A percentile compares a stretch with the other conserved stretches of the same genome.
Conservation (phyloP, 192 early-diverging fungal species). For the Entomortierella beljakovae region DNA sequence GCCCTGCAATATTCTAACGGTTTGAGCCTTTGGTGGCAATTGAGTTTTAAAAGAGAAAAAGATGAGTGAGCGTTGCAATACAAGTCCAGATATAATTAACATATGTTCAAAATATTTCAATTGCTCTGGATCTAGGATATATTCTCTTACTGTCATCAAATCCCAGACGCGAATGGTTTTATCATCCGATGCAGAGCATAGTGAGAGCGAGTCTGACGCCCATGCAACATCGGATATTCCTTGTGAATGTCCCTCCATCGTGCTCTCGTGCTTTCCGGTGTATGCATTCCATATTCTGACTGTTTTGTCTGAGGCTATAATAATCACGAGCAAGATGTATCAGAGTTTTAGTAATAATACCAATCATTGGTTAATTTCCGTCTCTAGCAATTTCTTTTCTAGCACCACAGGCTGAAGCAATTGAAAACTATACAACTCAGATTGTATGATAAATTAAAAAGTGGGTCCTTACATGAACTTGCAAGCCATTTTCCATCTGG, state of each 20-base stretch:
- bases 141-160: slow-evolving; percentile 69
- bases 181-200: slow-evolving; percentile 97
- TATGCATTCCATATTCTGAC: slow-evolving; percentile 93
- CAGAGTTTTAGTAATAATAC: not conserved
- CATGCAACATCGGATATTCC: slow-evolving; percentile 99
- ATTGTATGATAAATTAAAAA: not conserved
- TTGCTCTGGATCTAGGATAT: slow-evolving; percentile 78
- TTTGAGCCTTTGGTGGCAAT: slow-evolving; percentile 59
- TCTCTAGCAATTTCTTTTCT: not conserved
- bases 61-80: slow-evolving; percentile 47
- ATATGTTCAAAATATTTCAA: slow-evolving; percentile 75
- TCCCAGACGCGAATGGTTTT: slow-evolving; percentile 95
- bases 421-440: not conserved
- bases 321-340: slow-evolving; percentile 1
- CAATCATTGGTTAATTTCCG: not conserved
- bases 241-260: slow-evolving; percentile 88
- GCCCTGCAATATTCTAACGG: slow-evolving; percentile 83
- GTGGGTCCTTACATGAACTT: slow-evolving; percentile 74
- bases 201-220: slow-evolving; percentile 89
- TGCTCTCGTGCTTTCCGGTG: slow-evolving; percentile 85
- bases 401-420: not conserved
- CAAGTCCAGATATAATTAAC: slow-evolving; percentile 96
- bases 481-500: slow-evolving; percentile 98
- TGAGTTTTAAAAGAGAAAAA: not conserved
- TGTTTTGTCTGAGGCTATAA: slow-evolving; percentile 92